Conservation (phyloP, 2,329 filamentous ascomycete genomes). For the Pseudopyricularia cyperi region DNA sequence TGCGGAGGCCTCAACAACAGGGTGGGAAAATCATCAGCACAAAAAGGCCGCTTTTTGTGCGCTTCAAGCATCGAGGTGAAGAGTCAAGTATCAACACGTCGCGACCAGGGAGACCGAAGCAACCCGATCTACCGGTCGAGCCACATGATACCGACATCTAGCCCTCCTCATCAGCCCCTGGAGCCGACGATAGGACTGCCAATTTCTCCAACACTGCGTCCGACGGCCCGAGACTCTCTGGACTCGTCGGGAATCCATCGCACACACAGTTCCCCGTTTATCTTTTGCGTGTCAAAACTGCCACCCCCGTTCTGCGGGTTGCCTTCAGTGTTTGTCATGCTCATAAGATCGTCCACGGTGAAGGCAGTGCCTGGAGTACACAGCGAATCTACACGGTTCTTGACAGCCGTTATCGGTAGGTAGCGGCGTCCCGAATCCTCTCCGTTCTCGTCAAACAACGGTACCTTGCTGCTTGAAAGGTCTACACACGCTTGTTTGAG, state of each 20-base stretch:
- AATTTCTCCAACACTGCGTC: constrained; percentile 41
- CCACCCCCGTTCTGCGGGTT: constrained; percentile 79
- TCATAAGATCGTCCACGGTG: constrained; percentile 57
- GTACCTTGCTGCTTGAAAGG: constrained; percentile 17
- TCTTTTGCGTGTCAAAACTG: constrained; percentile 58
- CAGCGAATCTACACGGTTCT: constrained; percentile 50
- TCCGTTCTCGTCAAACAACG: constrained; percentile 13
- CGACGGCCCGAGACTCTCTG: constrained; percentile 25
- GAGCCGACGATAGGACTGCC: constrained; percentile 47
- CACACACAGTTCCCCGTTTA: constrained; percentile 27
- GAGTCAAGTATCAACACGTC: background rate
- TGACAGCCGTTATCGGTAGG: constrained; percentile 54
- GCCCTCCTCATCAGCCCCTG: background rate
- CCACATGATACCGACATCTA: background rate
- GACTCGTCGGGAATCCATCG: constrained; percentile 38
- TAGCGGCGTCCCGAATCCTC: constrained; percentile 31
- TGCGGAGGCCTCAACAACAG: background rate
- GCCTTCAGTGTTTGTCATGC: constrained; percentile 84
- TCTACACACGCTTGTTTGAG: constrained; percentile 69
- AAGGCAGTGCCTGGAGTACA: constrained; percentile 10
- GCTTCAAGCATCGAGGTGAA: background rate
- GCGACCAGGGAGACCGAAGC: background rate
- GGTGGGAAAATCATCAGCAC: background rate
- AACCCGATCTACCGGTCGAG: background rate
- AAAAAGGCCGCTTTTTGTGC: background rate